Base-by-base conservation (phyloP, 257 asterid genomes). In the Petrea volubilis region DNA sequence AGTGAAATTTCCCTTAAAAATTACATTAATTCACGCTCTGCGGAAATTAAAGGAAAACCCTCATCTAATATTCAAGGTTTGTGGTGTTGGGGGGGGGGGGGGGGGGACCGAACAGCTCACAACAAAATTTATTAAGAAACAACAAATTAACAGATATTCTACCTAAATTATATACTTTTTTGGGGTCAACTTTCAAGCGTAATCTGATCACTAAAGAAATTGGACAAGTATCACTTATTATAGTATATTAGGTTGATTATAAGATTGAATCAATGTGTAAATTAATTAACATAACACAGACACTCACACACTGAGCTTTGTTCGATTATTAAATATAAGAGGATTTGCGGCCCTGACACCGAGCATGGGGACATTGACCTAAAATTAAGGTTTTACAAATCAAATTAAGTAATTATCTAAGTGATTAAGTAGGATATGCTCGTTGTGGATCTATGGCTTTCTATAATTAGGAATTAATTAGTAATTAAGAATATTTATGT, bases 101-200 rank as follows among this genome's bases (percentile, higher is more conserved):
- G 83, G 74, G 80, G 70, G 43, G 70, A 82, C 70, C 80, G 66
- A 79, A 80, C 87, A 81, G 79, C 83, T 79, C 72, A 55, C 62
- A 74, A 47, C 53, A 68, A 58, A 63, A n/a, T n/a, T n/a, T n/a
- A n/a, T n/a, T n/a, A n/a, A 63, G 51, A 21, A 46, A 49, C 57
- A 33, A 74, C 64, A 63, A 14, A 44, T 46, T 76, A 61, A 53
- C 69, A 60, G 64, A 68, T 74, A 47, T 55, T 43, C 46, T 15
- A 9, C 75, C 62, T 50, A 73, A 71, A 71, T 41, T 72, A 57
- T 64, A 29, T 67, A 36, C 55, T 40, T 77, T 44, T 65, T 64
- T 41, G 2, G 15, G 67, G 86, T 77, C 86, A 82, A 78, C 82
- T 67, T 53, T 73, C 60, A 56, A 73, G 64, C 67, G 59, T 55